phyloP scores from a whole-genome alignment of 1,284 basidiomycete genomes.

The Fomitopsis palustris region DNA sequence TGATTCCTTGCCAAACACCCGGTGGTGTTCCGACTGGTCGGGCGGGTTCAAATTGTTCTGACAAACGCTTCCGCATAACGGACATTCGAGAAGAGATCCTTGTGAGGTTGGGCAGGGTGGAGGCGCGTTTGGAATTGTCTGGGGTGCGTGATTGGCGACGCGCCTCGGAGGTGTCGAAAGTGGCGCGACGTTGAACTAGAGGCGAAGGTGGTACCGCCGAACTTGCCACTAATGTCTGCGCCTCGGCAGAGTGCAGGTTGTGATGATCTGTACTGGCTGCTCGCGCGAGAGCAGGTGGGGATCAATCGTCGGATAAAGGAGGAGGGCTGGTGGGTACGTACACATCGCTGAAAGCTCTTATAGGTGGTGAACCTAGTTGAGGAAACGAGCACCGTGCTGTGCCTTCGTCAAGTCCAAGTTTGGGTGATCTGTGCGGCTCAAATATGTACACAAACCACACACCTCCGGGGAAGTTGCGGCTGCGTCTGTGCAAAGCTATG shows the following conservation, averaged over 20 bases:
- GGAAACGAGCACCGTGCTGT: not conserved
- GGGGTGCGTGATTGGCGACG: not conserved
- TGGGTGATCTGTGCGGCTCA: not conserved
- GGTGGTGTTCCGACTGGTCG: slow-evolving; percentile 40
- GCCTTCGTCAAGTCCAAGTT: not conserved
- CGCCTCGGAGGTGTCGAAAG: slow-evolving; percentile 6
- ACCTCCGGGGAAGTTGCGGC: too few relatives aligned
- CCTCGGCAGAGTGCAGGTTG: slow-evolving; percentile 5
- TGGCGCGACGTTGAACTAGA: slow-evolving; percentile 13
- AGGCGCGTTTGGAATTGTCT: slow-evolving; percentile 5
- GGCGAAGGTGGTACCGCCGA: not conserved
- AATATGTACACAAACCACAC: too few relatives aligned
- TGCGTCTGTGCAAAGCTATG: not conserved
- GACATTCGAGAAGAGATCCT: slow-evolving; percentile 5
- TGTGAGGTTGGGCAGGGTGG: slow-evolving; percentile 10
- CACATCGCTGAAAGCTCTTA: not conserved
- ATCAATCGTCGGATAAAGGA: not conserved
- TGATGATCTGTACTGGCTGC: not conserved
- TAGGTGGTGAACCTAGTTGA: not conserved
- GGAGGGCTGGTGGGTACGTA: not conserved
- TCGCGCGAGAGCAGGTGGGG: not conserved
- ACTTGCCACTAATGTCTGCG: slow-evolving; percentile 3
- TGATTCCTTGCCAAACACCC: slow-evolving; percentile 38
- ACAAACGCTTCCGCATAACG: not conserved
- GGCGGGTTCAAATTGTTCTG: slow-evolving; percentile 16